phyloP scores from a whole-genome alignment of 2,329 filamentous ascomycete species.

The Colletotrichum acutatum region DNA sequence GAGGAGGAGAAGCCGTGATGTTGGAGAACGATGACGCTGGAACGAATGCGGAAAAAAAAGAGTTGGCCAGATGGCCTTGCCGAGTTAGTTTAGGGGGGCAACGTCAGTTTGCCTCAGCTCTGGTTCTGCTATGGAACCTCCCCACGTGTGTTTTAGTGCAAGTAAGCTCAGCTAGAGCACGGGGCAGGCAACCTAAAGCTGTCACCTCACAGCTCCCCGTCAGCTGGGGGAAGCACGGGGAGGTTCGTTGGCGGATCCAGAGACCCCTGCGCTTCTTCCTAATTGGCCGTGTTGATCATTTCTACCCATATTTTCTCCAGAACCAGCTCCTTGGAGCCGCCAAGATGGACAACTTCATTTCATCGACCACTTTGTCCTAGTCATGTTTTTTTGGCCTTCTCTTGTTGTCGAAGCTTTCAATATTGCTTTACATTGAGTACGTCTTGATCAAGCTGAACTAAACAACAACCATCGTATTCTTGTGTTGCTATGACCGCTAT shows the following conservation, averaged over 20 bases:
- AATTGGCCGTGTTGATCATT: not conserved
- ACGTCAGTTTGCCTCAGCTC: constrained; percentile 13
- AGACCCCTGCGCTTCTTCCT: not conserved
- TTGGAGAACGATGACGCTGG: constrained; percentile 21
- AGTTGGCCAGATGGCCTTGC: constrained; percentile 33
- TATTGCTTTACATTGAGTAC: too few relatives aligned
- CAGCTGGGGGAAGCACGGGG: not conserved
- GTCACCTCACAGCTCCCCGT: not conserved
- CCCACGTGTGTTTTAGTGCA: constrained; percentile 19
- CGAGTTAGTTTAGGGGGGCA: not conserved
- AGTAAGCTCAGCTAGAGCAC: constrained; percentile 30
- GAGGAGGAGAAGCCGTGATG: not conserved
- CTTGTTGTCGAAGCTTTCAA: not conserved
- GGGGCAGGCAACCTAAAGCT: constrained; percentile 10
- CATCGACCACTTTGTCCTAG: not conserved
- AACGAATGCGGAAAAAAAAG: constrained; percentile 19
- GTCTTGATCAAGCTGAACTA: too few relatives aligned
- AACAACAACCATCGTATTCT: not conserved
- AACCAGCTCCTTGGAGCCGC: constrained; percentile 6
- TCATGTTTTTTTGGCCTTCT: not conserved
- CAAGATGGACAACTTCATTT: not conserved
- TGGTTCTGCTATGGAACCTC: not conserved
- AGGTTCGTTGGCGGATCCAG: not conserved
- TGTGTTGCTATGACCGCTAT: not conserved
- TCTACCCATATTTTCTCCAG: not conserved